Base-by-base conservation (phyloP, 2,329 filamentous ascomycete genomes). In the Endoconidiophora polonica region DNA sequence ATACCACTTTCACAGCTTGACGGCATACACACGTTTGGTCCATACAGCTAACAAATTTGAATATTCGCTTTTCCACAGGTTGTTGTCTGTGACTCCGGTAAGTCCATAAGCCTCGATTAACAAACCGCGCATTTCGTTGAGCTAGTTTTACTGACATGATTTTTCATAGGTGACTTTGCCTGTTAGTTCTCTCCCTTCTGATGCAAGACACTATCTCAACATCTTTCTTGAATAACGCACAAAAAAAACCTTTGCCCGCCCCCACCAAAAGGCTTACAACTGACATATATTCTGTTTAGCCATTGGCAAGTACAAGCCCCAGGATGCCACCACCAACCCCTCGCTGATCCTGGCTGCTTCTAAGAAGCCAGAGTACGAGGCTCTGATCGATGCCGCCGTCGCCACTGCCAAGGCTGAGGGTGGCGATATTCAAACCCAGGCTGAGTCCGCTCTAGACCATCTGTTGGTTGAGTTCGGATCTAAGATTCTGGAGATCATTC, bases 291-390 rank as follows among this genome's bases (percentile, higher is more conserved):
- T 2, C 14, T 68, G 69, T 58, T 66, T 71, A 79, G 88, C 88
- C 68, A 98, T 98, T 68, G 88, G 76, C 75, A 95, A 96, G 76
- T 98, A 98, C 81, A 94, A 94, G 81, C 91, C 91, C 58, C 88
- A 98, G 77, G 91, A 98, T 85, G 91, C 91, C 64, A 98, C 91
- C 68, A 98, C 91, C 74, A 98, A 98, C 81, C 91, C 91, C 54
- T 96, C 91, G 56, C 77, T 98, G 66, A 96, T 98, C 70, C 83
- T 98, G 65, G 90, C 88, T 59, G 91, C 91, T 57, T 88, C 91
- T 65, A 96, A 98, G 79, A 96, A 96, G 80, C 65, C 85, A 66
- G 88, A 95, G 70, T 96, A 96, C 68, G 86, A 85, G 63, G 81
- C 82, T 68, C 73, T 96, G 64, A 93, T 95, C 60, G 88, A 96